Evolutionary conservation across 192 early-diverging fungal species (phyloP), one percentile per base, ranked within the genome.

Genomic region (Coemansia sp.): DNA sequence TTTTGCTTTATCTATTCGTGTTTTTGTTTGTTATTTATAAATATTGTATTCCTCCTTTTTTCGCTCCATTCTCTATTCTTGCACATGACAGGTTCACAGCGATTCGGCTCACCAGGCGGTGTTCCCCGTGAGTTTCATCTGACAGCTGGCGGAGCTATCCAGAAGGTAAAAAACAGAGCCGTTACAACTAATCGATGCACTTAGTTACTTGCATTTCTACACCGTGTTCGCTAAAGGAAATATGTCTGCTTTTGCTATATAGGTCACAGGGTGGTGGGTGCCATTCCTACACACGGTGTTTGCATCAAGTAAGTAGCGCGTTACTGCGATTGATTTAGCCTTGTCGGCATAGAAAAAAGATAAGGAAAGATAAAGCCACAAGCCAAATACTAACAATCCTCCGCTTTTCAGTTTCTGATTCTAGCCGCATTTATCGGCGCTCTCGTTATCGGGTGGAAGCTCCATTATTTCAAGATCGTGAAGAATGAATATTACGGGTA

Each of bases 391-490:
- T 34, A 58, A 6, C 35, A 30, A 30, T 18, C 7, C 33, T 8
- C 35, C 8, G 28, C 18, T 13, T 21, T 40, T 40, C 39, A 40
- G 4, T 15, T 13, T 1, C 39, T 15, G 39, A 40, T 12, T 48
- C 10, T 71, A 68, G 87, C 82, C 49, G 89, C 91, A 35, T 91
- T 93, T 70, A 66, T 87, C 31, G 67, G 86, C 15, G 88, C 91
- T 23, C 74, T 93, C 40, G 66, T 82, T 12, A 73, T 88, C 52
- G 88, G 84, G 18, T 91, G 89, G 71, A 86, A 87, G 58, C 88
- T 85, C 7, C 88, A 93, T 66, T 93, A 93, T 71, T 75, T 87
- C 72, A 90, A 91, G 76, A 92, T 93, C 63, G 92, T 93, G 58
- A 81, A 86, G 65, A 93, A 92, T 58, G 86, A 88, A 68, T 75